phyloP scores from a whole-genome alignment of 805 yeast species.

The Hanseniaspora lachancei region DNA sequence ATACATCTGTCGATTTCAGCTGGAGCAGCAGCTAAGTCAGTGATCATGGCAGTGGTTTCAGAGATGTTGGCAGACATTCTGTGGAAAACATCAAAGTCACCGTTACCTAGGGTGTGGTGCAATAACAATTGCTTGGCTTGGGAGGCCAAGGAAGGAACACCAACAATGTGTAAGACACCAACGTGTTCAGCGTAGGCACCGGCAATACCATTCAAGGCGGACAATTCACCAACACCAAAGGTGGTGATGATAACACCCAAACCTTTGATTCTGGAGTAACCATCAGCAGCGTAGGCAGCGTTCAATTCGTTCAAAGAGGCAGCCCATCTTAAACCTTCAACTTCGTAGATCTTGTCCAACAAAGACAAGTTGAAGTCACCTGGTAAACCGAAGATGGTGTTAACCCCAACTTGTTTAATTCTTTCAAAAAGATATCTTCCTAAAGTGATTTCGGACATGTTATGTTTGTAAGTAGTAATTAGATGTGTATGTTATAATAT shows the following conservation, averaged over 20 bases:
- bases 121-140: slow-evolving; percentile 59
- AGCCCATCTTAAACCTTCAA: slow-evolving; percentile 70
- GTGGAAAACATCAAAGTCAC: slow-evolving; percentile 66
- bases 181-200: slow-evolving; percentile 86
- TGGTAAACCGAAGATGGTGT: slow-evolving; percentile 67
- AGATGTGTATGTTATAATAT: background rate
- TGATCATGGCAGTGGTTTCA: slow-evolving; percentile 50
- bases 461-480: background rate
- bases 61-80: slow-evolving; percentile 66
- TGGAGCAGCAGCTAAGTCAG: slow-evolving; percentile 54
- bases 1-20: slow-evolving; percentile 61
- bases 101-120: slow-evolving; percentile 77
- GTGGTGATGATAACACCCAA: slow-evolving; percentile 66
- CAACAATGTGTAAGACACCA: slow-evolving; percentile 72
- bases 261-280: slow-evolving; percentile 72
- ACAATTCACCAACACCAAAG: slow-evolving; percentile 81
- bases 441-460: slow-evolving; percentile 41
- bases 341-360: slow-evolving; percentile 61
- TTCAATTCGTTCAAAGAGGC: slow-evolving; percentile 85
- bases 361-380: slow-evolving; percentile 69
- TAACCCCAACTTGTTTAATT: slow-evolving; percentile 55
- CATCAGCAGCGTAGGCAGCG: slow-evolving; percentile 76
- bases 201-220: slow-evolving; percentile 75
- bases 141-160: slow-evolving; percentile 67
- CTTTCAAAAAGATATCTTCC: slow-evolving; percentile 73